These are phyloP conservation scores for Picochlorum sp. DNA, from an alignment of 139 green algal genomes.

Conservation along the genomic window DNA sequence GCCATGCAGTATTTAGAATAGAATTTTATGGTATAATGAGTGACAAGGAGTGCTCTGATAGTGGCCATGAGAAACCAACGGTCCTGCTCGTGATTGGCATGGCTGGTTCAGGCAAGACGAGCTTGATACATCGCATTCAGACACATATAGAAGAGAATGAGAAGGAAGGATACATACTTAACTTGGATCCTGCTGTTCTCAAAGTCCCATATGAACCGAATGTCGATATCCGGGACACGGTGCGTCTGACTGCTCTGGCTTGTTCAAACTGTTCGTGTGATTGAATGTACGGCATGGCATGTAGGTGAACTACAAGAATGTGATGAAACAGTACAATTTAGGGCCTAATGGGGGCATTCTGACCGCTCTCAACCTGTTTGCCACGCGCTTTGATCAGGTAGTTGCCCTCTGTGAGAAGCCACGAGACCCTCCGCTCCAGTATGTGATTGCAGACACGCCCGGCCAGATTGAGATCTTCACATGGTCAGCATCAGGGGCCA, in stretches of 20 bases:
- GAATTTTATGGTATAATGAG: no score
- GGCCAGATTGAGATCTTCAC: slow-evolving; percentile 99
- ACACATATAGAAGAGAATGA: slow-evolving; percentile 54
- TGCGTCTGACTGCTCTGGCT: slow-evolving; percentile 14
- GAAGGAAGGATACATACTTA: slow-evolving; percentile 81
- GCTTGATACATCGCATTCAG: slow-evolving; percentile 83
- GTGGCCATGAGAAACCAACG: background rate
- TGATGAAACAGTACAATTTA: slow-evolving; percentile 96
- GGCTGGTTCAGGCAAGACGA: slow-evolving; percentile 95
- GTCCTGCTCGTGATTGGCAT: slow-evolving; percentile 53
- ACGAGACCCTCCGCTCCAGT: slow-evolving; percentile 66
- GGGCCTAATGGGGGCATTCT: slow-evolving; percentile 96
- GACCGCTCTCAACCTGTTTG: slow-evolving; percentile 95
- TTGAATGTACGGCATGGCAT: slow-evolving; percentile 1
- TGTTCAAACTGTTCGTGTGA: background rate
- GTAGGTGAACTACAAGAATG: slow-evolving; percentile 89
- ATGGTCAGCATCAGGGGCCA: slow-evolving; percentile 83
- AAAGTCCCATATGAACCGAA: slow-evolving; percentile 84
- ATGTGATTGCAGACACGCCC: slow-evolving; percentile 90
- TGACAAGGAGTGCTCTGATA: no score
- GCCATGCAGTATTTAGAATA: no score
- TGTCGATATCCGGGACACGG: slow-evolving; percentile 97
- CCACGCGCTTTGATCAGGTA: slow-evolving; percentile 96
- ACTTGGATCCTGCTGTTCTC: slow-evolving; percentile 90
- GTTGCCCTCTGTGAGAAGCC: slow-evolving; percentile 68